Evolutionary conservation across 768 basidiomycete species (phyloP).

Genomic region (Agaricus blazei): DNA sequence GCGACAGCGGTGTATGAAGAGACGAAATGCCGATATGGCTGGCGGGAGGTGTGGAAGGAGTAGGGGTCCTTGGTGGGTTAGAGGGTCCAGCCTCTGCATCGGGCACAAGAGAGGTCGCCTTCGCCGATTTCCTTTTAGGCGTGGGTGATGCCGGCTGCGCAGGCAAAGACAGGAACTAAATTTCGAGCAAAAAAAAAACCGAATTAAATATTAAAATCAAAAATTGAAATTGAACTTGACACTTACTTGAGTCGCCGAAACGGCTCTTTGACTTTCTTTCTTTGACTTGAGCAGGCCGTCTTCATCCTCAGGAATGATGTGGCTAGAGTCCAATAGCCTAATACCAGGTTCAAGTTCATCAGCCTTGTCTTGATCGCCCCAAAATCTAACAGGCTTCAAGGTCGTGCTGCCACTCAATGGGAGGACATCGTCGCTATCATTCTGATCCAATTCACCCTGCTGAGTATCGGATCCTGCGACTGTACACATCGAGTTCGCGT

Average conservation of each 20-base stretch:
- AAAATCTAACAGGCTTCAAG: constrained; percentile 39
- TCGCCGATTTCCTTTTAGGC: constrained; percentile 20
- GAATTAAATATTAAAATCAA: neutral
- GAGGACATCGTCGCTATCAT: constrained; percentile 23
- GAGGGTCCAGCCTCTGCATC: constrained; percentile 6
- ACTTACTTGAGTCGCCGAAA: constrained; percentile 20
- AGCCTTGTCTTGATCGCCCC: constrained; percentile 31
- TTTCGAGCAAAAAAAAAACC: neutral
- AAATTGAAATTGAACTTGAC: neutral
- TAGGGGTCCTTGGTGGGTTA: constrained; percentile 23
- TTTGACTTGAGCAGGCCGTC: constrained; percentile 23
- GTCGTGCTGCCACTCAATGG: constrained; percentile 28
- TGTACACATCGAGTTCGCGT: constrained; percentile 9
- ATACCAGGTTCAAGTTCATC: constrained; percentile 34
- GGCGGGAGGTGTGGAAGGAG: constrained; percentile 32
- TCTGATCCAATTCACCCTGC: constrained; percentile 10
- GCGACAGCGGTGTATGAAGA: constrained; percentile 60
- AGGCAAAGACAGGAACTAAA: constrained; percentile 34
- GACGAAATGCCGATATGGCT: constrained; percentile 46
- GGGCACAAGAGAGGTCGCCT: constrained; percentile 7
- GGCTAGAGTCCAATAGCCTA: constrained; percentile 28
- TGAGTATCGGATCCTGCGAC: constrained; percentile 12
- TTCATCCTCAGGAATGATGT: constrained; percentile 23
- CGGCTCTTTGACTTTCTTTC: constrained; percentile 21
- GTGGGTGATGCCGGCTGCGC: constrained; percentile 42